Conservation (phyloP, 1,139 yeast genomes). For the Meyerozyma carpophila region DNA sequence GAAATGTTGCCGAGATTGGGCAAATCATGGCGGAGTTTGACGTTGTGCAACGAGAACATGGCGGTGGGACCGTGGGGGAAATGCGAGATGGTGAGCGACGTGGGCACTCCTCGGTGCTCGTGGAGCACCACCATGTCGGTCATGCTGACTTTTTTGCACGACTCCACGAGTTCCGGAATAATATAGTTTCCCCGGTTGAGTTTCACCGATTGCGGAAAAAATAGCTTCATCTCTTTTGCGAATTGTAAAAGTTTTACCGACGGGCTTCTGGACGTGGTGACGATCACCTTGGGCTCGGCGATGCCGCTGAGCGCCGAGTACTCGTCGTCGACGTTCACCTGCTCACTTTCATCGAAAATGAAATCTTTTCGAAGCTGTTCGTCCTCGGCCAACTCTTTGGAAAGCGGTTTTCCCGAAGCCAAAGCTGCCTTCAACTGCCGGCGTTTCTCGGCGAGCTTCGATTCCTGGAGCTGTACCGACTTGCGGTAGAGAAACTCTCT, state of each 20-base stretch:
- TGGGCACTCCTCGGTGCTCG: slow-evolving; percentile 98
- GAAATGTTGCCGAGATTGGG: slow-evolving; percentile 81
- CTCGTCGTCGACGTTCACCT: slow-evolving; percentile 74
- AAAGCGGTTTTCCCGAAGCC: slow-evolving; percentile 86
- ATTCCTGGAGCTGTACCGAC: slow-evolving; percentile 85
- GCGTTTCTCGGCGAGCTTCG: slow-evolving; percentile 78
- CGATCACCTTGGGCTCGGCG: slow-evolving; percentile 85
- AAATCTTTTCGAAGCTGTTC: slow-evolving; percentile 72
- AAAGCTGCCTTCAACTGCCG: slow-evolving; percentile 82
- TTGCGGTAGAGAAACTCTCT: slow-evolving; percentile 87
- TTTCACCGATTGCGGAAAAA: slow-evolving; percentile 86
- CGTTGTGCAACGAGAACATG: slow-evolving; percentile 89
- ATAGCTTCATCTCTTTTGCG: slow-evolving; percentile 82
- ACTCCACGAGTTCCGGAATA: slow-evolving; percentile 77
- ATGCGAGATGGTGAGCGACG: slow-evolving; percentile 86
- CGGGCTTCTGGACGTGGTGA: slow-evolving; percentile 93
- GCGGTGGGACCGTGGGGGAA: slow-evolving; percentile 99
- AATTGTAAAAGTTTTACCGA: slow-evolving; percentile 80
- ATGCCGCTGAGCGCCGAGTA: slow-evolving; percentile 84
- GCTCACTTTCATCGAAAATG: slow-evolving; percentile 76
- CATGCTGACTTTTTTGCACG: slow-evolving; percentile 65
- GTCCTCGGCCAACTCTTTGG: slow-evolving; percentile 89
- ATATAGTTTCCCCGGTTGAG: slow-evolving; percentile 91
- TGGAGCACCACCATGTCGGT: slow-evolving; percentile 83
- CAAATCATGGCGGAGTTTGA: slow-evolving; percentile 88